Evolutionary conservation across 2,329 filamentous ascomycete genomes (phyloP), one percentile per base, ranked within the genome.

Genomic region (Penicillium concentricum): DNA sequence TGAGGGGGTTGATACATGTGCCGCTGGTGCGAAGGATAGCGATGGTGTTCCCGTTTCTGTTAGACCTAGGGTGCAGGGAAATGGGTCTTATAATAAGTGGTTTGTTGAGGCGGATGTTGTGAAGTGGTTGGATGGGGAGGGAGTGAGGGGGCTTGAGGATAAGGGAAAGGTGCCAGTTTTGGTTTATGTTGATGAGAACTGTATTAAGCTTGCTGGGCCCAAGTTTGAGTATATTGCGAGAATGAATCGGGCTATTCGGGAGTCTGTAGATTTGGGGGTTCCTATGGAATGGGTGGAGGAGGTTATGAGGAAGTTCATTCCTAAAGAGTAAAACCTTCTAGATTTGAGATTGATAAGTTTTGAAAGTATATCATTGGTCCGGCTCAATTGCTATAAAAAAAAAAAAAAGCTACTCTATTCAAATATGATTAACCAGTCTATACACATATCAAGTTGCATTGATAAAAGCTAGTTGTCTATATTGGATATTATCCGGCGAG

Each of bases 161-260:
- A 45, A 34, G 8, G 42, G 32, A 20, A 50, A 61, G 32, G 59
- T 72, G 53, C 65, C 59, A 10, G 72, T 69, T 10, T 60, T 77
- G 55, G 72, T 78, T 18, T 78, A 78, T 67, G 70, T 78, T 10
- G 75, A 78, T 67, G 76, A 78, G 61, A 50, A 69, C 51, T 67
- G 72, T 32, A 70, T 76, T 13, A 41, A 48, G 16, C 54, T 70
- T 16, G 71, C 68, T 0, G 51, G 58, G 32, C 74, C 76, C 2
- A 74, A 68, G 37, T 57, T 63, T 8, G 74, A 77, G 62, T 78
- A 78, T 61, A 70, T 78, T 37, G 69, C 64, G 3, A 59, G 76
- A 50, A 77, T 78, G 75, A 77, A 78, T 57, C 67, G 76, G 32
- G 76, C 67, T n/a, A 75, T 78, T 61, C 56, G 65, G 9, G 75